Percentiles rank a stretch among this genome's conserved stretches.
Evolutionary conservation across 441 rosid species (phyloP).

Genomic region (Sinapis alba): DNA sequence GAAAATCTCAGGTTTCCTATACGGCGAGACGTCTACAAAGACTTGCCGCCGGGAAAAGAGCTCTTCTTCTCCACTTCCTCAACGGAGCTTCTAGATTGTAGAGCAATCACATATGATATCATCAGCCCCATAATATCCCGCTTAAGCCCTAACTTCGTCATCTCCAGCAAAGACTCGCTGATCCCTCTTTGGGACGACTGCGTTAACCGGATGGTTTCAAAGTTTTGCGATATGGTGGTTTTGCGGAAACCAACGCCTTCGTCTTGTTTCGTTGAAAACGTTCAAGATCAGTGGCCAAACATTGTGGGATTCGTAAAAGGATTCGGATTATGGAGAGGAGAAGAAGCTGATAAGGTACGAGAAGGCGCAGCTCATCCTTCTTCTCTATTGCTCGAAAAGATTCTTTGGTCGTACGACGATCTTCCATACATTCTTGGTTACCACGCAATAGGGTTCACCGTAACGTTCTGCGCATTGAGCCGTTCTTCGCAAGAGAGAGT

Average conservation of each 20-base stretch:
- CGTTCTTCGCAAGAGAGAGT: conserved; percentile 64
- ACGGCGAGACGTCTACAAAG: conserved; percentile 74
- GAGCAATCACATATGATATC: conserved; percentile 65
- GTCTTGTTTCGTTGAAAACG: conserved; percentile 10
- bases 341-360: conserved; percentile 62
- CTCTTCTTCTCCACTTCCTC: conserved; percentile 69
- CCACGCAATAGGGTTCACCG: conserved; percentile 68
- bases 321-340: conserved; percentile 94
- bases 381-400: conserved; percentile 66
- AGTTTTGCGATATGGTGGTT: conserved; percentile 69
- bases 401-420: conserved; percentile 81
- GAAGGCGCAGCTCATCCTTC: conserved; percentile 72
- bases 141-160: conserved; percentile 50
- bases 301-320: conserved; percentile 73
- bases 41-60: conserved; percentile 85
- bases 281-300: conserved; percentile 92
- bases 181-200: conserved; percentile 94
- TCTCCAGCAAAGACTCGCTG: conserved; percentile 73
- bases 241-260: conserved; percentile 62
- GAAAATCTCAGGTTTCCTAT: conserved; percentile 81
- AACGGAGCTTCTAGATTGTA: conserved; percentile 67
- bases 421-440: conserved; percentile 88
- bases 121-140: conserved; percentile 62
- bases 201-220: conserved; percentile 72
- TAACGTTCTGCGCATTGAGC: conserved; percentile 78